phyloP scores from a whole-genome alignment of 2,329 filamentous ascomycete genomes.

The Cladosporium colombiae region DNA sequence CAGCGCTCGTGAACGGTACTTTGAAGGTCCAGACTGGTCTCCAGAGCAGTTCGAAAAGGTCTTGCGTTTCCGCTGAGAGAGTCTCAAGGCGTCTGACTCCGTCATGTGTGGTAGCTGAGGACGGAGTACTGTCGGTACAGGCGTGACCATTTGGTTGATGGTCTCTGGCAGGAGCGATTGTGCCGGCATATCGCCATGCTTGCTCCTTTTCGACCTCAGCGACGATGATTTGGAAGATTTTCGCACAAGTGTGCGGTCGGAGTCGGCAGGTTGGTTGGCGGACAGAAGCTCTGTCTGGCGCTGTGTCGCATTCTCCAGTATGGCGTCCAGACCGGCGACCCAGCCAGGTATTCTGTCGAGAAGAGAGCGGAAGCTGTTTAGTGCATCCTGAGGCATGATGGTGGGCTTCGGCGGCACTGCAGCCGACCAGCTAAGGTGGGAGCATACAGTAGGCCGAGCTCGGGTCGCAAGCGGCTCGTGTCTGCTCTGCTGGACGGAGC shows the following conservation, averaged over 20 bases:
- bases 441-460: conserved; percentile 10
- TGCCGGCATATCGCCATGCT: conserved; percentile 18
- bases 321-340: conserved; percentile 36
- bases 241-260: neutral
- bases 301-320: conserved; percentile 29
- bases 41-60: conserved; percentile 45
- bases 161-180: neutral
- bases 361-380: conserved; percentile 33
- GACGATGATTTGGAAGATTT: conserved; percentile 28
- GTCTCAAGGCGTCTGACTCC: conserved; percentile 31
- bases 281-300: conserved; percentile 33
- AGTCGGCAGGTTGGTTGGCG: conserved; percentile 26
- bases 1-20: conserved; percentile 71
- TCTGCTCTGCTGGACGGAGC: neutral
- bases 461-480: conserved; percentile 2
- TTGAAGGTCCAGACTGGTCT: conserved; percentile 45
- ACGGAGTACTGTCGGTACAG: conserved; percentile 22
- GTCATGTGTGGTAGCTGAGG: conserved; percentile 32
- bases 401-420: conserved; percentile 1
- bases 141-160: conserved; percentile 7
- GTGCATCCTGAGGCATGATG: conserved; percentile 36
- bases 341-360: conserved; percentile 35
- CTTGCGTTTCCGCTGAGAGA: conserved; percentile 45
- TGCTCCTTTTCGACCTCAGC: conserved; percentile 23
- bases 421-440: conserved; percentile 9